These are phyloP conservation scores for Warburgia ugandensis DNA, from an alignment of 164 flowering plant genomes.

Conservation along the genomic window DNA sequence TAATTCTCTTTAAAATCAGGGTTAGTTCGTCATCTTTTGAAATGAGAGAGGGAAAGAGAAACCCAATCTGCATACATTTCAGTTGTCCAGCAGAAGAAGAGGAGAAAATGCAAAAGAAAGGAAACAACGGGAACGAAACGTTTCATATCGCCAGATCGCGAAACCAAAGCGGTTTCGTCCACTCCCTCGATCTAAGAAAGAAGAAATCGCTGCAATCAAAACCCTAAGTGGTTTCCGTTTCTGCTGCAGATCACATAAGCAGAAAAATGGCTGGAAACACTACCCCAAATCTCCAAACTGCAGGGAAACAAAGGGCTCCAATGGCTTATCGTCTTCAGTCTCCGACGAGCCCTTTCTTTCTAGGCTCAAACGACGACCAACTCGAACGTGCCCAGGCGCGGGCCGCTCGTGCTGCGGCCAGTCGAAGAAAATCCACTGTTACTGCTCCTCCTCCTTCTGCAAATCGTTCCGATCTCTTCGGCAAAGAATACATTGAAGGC, in stretches of 20 bases:
- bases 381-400: conserved; percentile 93
- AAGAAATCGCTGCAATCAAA: too few relatives aligned
- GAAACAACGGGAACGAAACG: too few relatives aligned
- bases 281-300: not conserved
- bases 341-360: conserved; percentile 58
- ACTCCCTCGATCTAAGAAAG: too few relatives aligned
- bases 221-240: not conserved
- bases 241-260: not conserved
- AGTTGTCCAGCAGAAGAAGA: too few relatives aligned
- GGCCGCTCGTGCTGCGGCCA: conserved; percentile 82
- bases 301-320: conserved; percentile 35
- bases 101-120: too few relatives aligned
- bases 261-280: conserved; percentile 4
- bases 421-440: conserved; percentile 53
- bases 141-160: too few relatives aligned
- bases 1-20: too few relatives aligned
- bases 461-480: conserved; percentile 20
- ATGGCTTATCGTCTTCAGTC: conserved; percentile 46
- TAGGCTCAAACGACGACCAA: conserved; percentile 81
- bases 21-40: too few relatives aligned
- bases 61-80: too few relatives aligned
- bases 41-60: too few relatives aligned
- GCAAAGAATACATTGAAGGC: conserved; percentile 63
- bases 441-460: conserved; percentile 13
- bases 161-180: too few relatives aligned